phyloP scores from a whole-genome alignment of 257 asterid species.

The Plantago major region DNA sequence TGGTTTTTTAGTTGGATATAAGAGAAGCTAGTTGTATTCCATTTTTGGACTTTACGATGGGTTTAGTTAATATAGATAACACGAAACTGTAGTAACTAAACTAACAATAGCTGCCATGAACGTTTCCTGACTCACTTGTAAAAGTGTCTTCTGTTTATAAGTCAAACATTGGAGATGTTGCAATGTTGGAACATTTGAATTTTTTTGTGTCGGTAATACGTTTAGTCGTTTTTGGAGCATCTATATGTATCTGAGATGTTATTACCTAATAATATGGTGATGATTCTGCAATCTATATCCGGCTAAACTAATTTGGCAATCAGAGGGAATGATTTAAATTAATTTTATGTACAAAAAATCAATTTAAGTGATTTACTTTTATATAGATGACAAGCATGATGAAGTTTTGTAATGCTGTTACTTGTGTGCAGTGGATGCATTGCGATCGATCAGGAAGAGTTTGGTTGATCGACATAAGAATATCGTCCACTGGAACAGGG shows the following conservation, averaged over 20 bases:
- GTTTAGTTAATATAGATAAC: too few relatives aligned
- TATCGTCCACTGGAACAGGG: constrained; percentile 55
- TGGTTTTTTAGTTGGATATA: too few relatives aligned
- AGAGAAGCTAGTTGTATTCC: too few relatives aligned
- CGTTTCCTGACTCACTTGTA: too few relatives aligned
- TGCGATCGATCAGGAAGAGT: constrained; percentile 42
- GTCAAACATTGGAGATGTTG: neutral
- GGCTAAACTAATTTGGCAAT: neutral
- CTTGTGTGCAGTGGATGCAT: constrained; percentile 52
- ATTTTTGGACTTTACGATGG: too few relatives aligned
- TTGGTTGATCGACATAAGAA: constrained; percentile 49
- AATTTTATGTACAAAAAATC: constrained; percentile 8
- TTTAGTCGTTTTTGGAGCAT: constrained; percentile 4
- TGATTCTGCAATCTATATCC: constrained; percentile 2
- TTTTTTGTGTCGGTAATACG: neutral
- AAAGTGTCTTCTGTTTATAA: too few relatives aligned
- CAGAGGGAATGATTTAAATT: neutral
- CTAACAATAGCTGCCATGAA: too few relatives aligned
- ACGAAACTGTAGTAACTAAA: too few relatives aligned
- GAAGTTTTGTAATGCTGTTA: constrained; percentile 3
- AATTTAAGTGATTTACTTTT: neutral
- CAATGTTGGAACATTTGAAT: neutral
- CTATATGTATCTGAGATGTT: constrained; percentile 6
- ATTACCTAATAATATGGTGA: neutral
- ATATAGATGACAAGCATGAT: neutral